Percentiles rank a stretch among this genome's conserved stretches.
Evolutionary conservation across 805 yeast species (phyloP).

Genomic region (Hanseniaspora guilliermondii): DNA sequence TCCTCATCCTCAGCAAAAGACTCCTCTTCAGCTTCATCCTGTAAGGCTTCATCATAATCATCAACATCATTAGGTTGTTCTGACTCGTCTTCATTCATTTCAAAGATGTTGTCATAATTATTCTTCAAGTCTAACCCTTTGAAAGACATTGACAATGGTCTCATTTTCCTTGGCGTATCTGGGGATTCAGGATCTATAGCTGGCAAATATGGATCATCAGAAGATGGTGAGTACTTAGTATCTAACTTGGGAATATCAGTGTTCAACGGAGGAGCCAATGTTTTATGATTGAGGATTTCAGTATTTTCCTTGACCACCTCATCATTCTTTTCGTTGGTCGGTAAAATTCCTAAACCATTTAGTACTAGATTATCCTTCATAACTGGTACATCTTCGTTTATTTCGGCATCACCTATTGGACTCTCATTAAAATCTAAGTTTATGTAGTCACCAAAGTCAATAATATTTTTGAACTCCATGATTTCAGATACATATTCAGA

Average conservation of each 20-base stretch:
- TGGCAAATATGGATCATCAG: slow-evolving; percentile 4
- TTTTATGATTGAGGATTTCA: not conserved
- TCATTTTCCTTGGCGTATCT: slow-evolving; percentile 1
- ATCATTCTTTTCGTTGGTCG: not conserved
- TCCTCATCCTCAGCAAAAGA: not conserved
- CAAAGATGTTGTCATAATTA: not conserved
- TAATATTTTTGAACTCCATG: slow-evolving; percentile 35
- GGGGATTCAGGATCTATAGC: slow-evolving; percentile 1
- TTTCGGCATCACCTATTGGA: not conserved
- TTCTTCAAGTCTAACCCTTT: slow-evolving; percentile 7
- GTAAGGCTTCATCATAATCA: not conserved
- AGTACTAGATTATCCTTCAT: not conserved
- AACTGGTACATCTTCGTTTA: not conserved
- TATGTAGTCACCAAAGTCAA: slow-evolving; percentile 35
- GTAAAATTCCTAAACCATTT: slow-evolving; percentile 2
- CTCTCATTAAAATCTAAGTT: slow-evolving; percentile 26
- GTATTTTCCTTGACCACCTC: not conserved
- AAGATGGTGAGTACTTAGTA: not conserved
- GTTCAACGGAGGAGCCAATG: not conserved
- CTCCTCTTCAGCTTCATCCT: not conserved
- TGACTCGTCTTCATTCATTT: not conserved
- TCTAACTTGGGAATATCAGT: not conserved
- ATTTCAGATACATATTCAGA: slow-evolving; percentile 31
- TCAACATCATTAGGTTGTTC: not conserved
- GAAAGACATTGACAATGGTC: slow-evolving; percentile 13